Percentiles rank a stretch among this genome's conserved stretches.
These are phyloP conservation scores for Ceratocystiopsis brevicomis DNA, from an alignment of 2,329 filamentous ascomycete species.

Conservation along the genomic window DNA sequence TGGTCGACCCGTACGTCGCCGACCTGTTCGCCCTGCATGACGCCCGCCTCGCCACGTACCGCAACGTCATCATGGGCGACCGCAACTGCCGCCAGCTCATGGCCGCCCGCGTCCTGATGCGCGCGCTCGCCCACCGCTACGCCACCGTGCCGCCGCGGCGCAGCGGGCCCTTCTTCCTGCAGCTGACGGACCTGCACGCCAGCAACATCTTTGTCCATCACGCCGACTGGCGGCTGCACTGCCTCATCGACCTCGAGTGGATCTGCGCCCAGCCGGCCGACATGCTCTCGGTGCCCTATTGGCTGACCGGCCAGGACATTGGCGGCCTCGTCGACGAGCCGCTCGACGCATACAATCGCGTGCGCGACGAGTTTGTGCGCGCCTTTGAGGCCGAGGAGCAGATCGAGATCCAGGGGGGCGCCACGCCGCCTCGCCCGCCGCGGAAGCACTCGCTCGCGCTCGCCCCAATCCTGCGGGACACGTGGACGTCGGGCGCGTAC, in stretches of 20 bases:
- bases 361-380: conserved; percentile 6
- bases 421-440: too few relatives aligned
- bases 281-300: conserved; percentile 14
- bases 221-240: conserved; percentile 15
- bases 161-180: conserved; percentile 12
- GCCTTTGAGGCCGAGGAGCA: conserved; percentile 1
- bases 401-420: neutral
- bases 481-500: too few relatives aligned
- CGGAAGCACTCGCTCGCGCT: too few relatives aligned
- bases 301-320: conserved; percentile 11
- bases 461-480: too few relatives aligned
- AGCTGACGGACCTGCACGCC: conserved; percentile 13
- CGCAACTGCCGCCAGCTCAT: conserved; percentile 13
- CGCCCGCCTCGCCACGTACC: conserved; percentile 11
- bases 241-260: conserved; percentile 16
- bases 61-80: conserved; percentile 9
- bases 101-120: conserved; percentile 10
- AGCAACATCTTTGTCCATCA: conserved; percentile 18
- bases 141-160: conserved; percentile 3
- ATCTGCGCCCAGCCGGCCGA: conserved; percentile 13
- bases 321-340: conserved; percentile 3
- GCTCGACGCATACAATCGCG: conserved; percentile 3
- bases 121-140: conserved; percentile 12
- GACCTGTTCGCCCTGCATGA: conserved; percentile 14
- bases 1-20: conserved; percentile 12